These are phyloP conservation scores for Chaetomium globosum DNA, from an alignment of 2,329 filamentous ascomycete species.

Conservation along the genomic window DNA sequence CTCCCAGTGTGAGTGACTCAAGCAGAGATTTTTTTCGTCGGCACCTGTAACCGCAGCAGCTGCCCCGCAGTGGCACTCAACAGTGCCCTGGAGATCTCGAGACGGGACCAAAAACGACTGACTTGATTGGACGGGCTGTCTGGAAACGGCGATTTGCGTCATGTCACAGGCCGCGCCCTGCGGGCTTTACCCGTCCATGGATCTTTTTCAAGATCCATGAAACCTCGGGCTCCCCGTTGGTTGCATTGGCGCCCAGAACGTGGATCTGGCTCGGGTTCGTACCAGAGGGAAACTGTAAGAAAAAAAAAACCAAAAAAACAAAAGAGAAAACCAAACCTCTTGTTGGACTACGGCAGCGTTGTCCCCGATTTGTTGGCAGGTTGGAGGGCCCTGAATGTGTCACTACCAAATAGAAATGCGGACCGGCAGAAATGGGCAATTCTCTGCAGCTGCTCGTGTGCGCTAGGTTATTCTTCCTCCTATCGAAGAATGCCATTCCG, in stretches of 20 bases:
- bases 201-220: slow-evolving; percentile 1
- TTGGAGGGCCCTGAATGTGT: slow-evolving; percentile 3
- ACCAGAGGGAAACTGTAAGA: too few relatives aligned
- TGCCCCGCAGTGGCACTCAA: slow-evolving; percentile 38
- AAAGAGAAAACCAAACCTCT: too few relatives aligned
- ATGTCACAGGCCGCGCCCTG: slow-evolving; percentile 26
- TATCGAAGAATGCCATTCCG: slow-evolving; percentile 2
- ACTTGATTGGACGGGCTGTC: slow-evolving; percentile 31
- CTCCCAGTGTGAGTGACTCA: slow-evolving; percentile 36
- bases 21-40: slow-evolving; percentile 37
- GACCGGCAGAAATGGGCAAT: neutral
- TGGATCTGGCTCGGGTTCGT: neutral
- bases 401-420: neutral
- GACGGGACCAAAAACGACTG: slow-evolving; percentile 20
- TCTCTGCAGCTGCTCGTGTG: slow-evolving; percentile 22
- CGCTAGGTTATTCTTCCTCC: neutral
- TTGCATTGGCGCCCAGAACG: neutral
- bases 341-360: neutral
- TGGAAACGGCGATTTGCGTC: slow-evolving; percentile 27
- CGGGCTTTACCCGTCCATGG: slow-evolving; percentile 23
- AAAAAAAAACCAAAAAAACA: too few relatives aligned
- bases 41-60: slow-evolving; percentile 25
- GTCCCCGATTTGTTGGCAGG: neutral
- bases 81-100: slow-evolving; percentile 18
- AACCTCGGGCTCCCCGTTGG: neutral